Conservation (phyloP, 768 basidiomycete species). For the Asterophora parasitica region DNA sequence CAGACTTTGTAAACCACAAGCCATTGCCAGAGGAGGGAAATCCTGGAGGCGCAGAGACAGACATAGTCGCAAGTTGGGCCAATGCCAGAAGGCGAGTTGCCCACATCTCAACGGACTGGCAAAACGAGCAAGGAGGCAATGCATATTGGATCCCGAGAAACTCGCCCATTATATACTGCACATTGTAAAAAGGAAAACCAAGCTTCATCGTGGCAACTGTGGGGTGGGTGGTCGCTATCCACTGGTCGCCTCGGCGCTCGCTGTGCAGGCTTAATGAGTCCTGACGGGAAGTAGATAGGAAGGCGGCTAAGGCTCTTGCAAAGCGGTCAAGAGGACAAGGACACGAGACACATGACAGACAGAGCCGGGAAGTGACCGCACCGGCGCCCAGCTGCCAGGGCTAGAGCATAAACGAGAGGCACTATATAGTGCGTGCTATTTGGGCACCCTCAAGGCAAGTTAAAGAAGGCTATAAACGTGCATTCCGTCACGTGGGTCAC, state of each 20-base stretch:
- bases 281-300: constrained; percentile 6
- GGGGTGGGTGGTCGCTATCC: background rate
- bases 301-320: constrained; percentile 13
- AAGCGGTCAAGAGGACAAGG: constrained; percentile 12
- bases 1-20: constrained; percentile 60
- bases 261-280: background rate
- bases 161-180: constrained; percentile 14
- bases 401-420: constrained; percentile 7
- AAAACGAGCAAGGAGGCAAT: constrained; percentile 6
- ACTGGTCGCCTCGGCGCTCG: background rate
- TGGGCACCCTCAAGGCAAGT: constrained; percentile 1
- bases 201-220: constrained; percentile 18
- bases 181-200: constrained; percentile 6
- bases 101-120: constrained; percentile 20
- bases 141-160: constrained; percentile 12
- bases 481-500: too few species aligned
- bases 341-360: constrained; percentile 19
- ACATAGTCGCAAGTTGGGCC: constrained; percentile 2
- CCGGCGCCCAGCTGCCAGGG: constrained; percentile 5
- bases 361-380: constrained; percentile 12
- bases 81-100: background rate
- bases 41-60: constrained; percentile 30
- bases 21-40: constrained; percentile 74
- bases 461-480: constrained; percentile 2
- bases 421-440: constrained; percentile 4